Percentiles rank a stretch among this genome's conserved stretches.
Conservation (phyloP, 2,329 filamentous ascomycete species). For the Knoxdaviesia proteae region DNA sequence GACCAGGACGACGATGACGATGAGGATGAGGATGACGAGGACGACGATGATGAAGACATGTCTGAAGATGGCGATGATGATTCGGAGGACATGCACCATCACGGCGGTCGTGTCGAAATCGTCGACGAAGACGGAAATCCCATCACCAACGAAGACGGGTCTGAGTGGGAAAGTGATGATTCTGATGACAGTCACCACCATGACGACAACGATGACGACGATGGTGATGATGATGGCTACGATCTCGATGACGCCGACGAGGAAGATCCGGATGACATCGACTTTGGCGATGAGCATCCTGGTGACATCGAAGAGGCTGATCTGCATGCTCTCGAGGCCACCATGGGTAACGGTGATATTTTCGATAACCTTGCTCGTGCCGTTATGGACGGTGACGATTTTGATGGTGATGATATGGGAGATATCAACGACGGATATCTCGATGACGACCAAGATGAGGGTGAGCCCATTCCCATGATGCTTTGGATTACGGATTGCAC, state of each 20-base stretch:
- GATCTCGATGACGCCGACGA: slow-evolving; percentile 33
- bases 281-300: slow-evolving; percentile 1
- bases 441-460: slow-evolving; percentile 38
- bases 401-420: slow-evolving; percentile 31
- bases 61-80: slow-evolving; percentile 23
- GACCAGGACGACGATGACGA: slow-evolving; percentile 34
- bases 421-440: slow-evolving; percentile 30
- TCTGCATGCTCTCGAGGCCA: slow-evolving; percentile 12
- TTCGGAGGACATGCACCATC: slow-evolving; percentile 31
- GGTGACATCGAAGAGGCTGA: slow-evolving; percentile 25
- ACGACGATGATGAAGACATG: slow-evolving; percentile 28
- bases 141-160: slow-evolving; percentile 36
- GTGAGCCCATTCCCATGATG: slow-evolving; percentile 11
- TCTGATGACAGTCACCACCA: too few species aligned
- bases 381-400: slow-evolving; percentile 30
- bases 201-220: slow-evolving; percentile 30
- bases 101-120: slow-evolving; percentile 28
- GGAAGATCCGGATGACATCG: slow-evolving; percentile 28
- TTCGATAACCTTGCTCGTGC: slow-evolving; percentile 35
- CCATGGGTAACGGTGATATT: slow-evolving; percentile 21
- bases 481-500: neutral
- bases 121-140: slow-evolving; percentile 41
- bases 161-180: slow-evolving; percentile 36
- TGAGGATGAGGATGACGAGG: slow-evolving; percentile 34
- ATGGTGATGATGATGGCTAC: slow-evolving; percentile 28